phyloP scores from a whole-genome alignment of 208 protist species.

The Sergeia podlipaevii region DNA sequence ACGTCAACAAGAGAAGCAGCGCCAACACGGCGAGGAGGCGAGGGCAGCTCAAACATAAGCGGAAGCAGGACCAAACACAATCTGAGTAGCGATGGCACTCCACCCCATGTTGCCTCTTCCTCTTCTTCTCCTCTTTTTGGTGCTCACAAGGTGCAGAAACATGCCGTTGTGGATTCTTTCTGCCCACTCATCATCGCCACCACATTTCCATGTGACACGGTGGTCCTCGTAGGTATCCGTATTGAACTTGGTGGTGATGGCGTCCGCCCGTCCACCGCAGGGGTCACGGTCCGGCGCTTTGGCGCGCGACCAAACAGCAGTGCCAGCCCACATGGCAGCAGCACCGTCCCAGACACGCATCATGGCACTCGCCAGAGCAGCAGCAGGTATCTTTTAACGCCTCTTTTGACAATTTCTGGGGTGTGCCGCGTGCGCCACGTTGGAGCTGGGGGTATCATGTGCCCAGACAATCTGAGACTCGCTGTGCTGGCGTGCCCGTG shows the following conservation, averaged over 20 bases:
- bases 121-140: no score
- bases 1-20: no score
- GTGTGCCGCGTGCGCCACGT: constrained; percentile 48
- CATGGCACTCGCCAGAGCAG: neutral
- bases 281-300: neutral
- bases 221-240: constrained; percentile 12
- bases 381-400: constrained; percentile 28
- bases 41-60: no score
- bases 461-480: constrained; percentile 32
- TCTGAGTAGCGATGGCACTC: no score
- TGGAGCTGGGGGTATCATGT: constrained; percentile 34
- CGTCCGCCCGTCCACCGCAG: neutral
- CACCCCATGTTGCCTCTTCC: no score
- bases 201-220: constrained; percentile 16
- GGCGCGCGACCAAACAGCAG: neutral
- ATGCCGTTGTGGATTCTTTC: neutral
- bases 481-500: constrained; percentile 40
- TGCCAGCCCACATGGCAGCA: neutral
- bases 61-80: no score
- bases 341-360: neutral
- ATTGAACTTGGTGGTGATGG: neutral
- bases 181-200: constrained; percentile 20
- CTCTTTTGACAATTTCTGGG: constrained; percentile 27
- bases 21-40: no score
- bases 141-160: neutral